These are phyloP conservation scores for Aspergillus bertholletiae DNA, from an alignment of 495 filamentous ascomycete genomes.

Conservation along the genomic window DNA sequence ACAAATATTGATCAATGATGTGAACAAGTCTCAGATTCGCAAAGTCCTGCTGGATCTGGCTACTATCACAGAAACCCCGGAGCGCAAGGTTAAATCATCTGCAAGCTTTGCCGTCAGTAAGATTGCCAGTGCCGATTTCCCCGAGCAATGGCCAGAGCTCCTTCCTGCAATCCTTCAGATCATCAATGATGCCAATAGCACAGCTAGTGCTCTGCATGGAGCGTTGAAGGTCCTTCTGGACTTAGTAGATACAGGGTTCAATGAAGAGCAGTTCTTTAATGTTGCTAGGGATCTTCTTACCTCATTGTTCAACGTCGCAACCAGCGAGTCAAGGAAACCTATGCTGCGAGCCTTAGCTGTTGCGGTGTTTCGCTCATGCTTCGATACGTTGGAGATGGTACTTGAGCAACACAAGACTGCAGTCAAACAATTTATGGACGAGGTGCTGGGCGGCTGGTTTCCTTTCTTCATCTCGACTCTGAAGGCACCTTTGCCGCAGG, in stretches of 20 bases:
- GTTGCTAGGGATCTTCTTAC: constrained; percentile 80
- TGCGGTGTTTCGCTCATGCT: constrained; percentile 82
- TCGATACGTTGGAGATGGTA: constrained; percentile 93
- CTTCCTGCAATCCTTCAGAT: constrained; percentile 75
- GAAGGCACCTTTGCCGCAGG: constrained; percentile 64
- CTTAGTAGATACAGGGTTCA: constrained; percentile 87
- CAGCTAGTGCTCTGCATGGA: constrained; percentile 77
- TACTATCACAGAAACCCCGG: constrained; percentile 62
- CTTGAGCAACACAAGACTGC: constrained; percentile 83
- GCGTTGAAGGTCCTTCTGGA: constrained; percentile 84
- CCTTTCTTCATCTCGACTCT: constrained; percentile 79
- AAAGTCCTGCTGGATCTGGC: constrained; percentile 68
- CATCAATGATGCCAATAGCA: constrained; percentile 61
- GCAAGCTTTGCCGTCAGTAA: constrained; percentile 93
- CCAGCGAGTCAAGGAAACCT: constrained; percentile 67
- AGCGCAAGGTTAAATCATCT: constrained; percentile 79
- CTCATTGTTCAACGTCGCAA: constrained; percentile 75
- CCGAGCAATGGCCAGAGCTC: constrained; percentile 86
- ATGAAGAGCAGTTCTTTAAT: constrained; percentile 89
- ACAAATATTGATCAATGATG: constrained; percentile 55
- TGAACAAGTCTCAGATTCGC: constrained; percentile 69
- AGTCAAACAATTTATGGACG: constrained; percentile 84
- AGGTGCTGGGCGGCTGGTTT: constrained; percentile 75
- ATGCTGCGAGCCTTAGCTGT: constrained; percentile 78
- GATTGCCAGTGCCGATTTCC: constrained; percentile 90